Evolutionary conservation across 1,139 yeast species (phyloP), one percentile per base, ranked within the genome.

Genomic region (Yamadazyma taylorii): DNA sequence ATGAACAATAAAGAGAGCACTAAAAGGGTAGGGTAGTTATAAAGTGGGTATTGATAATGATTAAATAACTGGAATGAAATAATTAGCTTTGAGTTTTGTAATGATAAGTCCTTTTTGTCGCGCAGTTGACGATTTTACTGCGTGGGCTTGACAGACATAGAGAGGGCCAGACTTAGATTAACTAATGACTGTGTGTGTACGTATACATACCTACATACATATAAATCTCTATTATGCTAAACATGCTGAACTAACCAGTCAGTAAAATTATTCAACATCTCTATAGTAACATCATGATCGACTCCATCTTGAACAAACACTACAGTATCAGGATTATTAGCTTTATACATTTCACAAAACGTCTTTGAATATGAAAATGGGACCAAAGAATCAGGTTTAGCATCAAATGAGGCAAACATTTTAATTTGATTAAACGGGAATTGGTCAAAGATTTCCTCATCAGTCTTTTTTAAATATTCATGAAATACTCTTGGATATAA

Each of bases 401-500:
- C 75, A 9, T 19, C 32, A 46, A 62, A 69, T 17, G 59, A 36
- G 2, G 74, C 74, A 51, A 61, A 69, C 52, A 68, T 40, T 36
- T 60, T 62, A 40, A 69, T 54, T 32, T 52, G 46, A 11, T 46
- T 36, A 51, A 58, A 59, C 3, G 71, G 67, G 46, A 63, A 71
- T 24, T 55, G 47, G 38, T 69, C 74, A 39, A 63, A 62, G 21
- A 70, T 62, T 3, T 42, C 47, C 8, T 39, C 37, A 41, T 71
- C 77, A 29, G 60, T 59, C 2, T 45, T 41, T 12, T 60, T 45
- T 24, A 69, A 31, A 30, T 48, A 48, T n/a, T 60, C 52, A 48
- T 71, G 76, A 37, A 71, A 59, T 2, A 59, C 48, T 39, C 61
- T 63, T 0, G 75, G 73, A 43, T 69, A 70, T 29, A 50, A 41